These are phyloP conservation scores for Hysterangium stoloniferum DNA, from an alignment of 768 basidiomycete species.

Conservation along the genomic window DNA sequence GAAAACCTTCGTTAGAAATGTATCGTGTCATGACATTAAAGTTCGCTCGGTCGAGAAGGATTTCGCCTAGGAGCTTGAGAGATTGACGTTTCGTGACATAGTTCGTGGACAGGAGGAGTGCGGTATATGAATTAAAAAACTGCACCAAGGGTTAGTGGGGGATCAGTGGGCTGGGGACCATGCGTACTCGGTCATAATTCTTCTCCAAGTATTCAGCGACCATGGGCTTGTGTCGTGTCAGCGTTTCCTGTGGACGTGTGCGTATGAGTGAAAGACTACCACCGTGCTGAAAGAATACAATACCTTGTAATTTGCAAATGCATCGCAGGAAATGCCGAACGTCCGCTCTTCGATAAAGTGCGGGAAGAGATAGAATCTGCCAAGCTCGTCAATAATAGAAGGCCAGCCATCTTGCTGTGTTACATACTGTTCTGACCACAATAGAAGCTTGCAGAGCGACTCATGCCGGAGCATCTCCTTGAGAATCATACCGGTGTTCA, in stretches of 20 bases:
- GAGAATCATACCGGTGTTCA: constrained; percentile 97
- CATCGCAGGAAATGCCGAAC: constrained; percentile 97
- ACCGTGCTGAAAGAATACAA: not conserved
- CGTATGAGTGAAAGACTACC: too few relatives aligned
- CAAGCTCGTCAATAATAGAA: not conserved
- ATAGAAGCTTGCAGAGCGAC: constrained; percentile 77
- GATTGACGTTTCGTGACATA: constrained; percentile 99
- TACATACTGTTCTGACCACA: constrained; percentile 89
- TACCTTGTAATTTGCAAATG: constrained; percentile 86
- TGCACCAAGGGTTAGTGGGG: constrained; percentile 23
- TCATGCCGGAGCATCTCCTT: constrained; percentile 97
- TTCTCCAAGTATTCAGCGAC: constrained; percentile 94
- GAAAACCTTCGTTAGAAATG: constrained; percentile 68
- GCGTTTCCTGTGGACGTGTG: constrained; percentile 58
- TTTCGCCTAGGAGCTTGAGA: constrained; percentile 95
- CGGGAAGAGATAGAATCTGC: constrained; percentile 92
- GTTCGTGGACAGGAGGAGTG: constrained; percentile 86
- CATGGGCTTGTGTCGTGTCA: constrained; percentile 97
- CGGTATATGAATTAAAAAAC: constrained; percentile 96
- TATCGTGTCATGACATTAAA: constrained; percentile 98
- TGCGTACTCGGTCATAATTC: constrained; percentile 87
- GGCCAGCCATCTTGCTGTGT: not conserved
- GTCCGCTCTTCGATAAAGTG: constrained; percentile 96
- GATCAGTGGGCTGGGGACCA: not conserved
- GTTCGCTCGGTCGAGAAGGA: constrained; percentile 94